Percentiles rank a stretch among this genome's conserved stretches.
These are phyloP conservation scores for Setomelanomma holmii DNA, from an alignment of 2,329 filamentous ascomycete species.

Conservation along the genomic window DNA sequence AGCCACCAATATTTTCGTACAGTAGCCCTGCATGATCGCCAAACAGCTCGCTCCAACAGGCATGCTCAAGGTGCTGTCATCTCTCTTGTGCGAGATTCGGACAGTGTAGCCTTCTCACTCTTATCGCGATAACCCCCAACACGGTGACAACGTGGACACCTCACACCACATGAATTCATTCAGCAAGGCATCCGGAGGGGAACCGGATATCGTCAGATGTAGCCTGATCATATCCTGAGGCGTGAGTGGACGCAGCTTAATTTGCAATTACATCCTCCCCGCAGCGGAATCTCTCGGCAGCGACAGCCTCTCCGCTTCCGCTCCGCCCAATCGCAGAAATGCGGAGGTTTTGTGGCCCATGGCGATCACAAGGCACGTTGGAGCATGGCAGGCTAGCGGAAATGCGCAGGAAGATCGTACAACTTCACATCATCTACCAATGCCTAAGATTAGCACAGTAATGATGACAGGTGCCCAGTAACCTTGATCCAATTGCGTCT, in stretches of 20 bases:
- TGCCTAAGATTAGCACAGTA: constrained; percentile 3
- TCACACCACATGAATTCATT: constrained; percentile 11
- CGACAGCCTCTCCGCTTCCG: constrained; percentile 17
- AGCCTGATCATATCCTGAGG: background rate
- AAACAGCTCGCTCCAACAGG: constrained; percentile 26
- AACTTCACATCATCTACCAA: constrained; percentile 1
- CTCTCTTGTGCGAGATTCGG: constrained; percentile 22
- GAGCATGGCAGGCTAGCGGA: constrained; percentile 7
- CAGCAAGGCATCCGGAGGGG: constrained; percentile 19
- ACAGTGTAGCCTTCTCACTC: constrained; percentile 7
- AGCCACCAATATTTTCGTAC: constrained; percentile 49
- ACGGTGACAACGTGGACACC: constrained; percentile 8
- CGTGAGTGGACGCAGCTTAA: background rate
- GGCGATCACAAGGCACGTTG: constrained; percentile 15
- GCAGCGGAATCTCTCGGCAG: constrained; percentile 31
- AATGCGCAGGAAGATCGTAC: constrained; percentile 1
- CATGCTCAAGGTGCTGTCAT: constrained; percentile 30
- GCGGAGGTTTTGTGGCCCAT: constrained; percentile 14
- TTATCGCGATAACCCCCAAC: constrained; percentile 18
- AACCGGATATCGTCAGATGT: constrained; percentile 13
- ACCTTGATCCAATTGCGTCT: constrained; percentile 7
- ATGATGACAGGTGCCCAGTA: constrained; percentile 12
- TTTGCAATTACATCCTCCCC: constrained; percentile 3
- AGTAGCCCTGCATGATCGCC: constrained; percentile 48
- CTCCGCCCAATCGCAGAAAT: constrained; percentile 17